Percentiles rank a stretch among this genome's conserved stretches.
These are phyloP conservation scores for Dendrothele bispora DNA, from an alignment of 768 basidiomycete genomes.

Conservation along the genomic window DNA sequence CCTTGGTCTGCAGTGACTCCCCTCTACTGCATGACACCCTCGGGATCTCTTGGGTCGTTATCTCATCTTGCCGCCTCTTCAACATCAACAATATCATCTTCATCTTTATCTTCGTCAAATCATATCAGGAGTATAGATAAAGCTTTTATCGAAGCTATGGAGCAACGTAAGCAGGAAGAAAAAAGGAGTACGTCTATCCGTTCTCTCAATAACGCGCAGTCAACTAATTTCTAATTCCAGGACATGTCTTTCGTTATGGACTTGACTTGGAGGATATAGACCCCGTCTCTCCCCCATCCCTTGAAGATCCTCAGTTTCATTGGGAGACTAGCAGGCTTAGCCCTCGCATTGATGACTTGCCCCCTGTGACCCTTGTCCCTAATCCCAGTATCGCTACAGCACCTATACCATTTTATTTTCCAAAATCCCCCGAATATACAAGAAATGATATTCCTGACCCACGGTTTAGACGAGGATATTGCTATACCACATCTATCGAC, in stretches of 20 bases:
- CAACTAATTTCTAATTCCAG: too few species aligned
- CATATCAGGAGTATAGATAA: too few species aligned
- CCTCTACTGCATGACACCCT: too few species aligned
- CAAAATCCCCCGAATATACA: background rate
- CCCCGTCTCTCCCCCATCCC: background rate
- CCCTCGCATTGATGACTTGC: background rate
- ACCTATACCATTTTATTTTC: background rate
- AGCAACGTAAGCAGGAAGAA: too few species aligned
- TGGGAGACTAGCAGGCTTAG: background rate
- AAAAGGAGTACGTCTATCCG: too few species aligned
- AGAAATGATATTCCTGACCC: background rate
- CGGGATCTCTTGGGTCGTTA: too few species aligned
- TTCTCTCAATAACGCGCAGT: too few species aligned
- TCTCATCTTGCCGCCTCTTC: too few species aligned
- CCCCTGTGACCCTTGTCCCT: background rate
- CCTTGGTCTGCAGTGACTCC: too few species aligned
- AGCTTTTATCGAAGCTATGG: too few species aligned
- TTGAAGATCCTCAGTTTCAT: background rate
- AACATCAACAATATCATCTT: too few species aligned
- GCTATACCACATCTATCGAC: background rate
- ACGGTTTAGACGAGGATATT: background rate
- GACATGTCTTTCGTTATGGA: background rate
- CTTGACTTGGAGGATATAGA: background rate
- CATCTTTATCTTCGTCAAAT: too few species aligned
- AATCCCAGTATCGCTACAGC: background rate